Evolutionary conservation across 2,329 filamentous ascomycete species (phyloP), one percentile per base, ranked within the genome.

Genomic region (Alternaria sp.): DNA sequence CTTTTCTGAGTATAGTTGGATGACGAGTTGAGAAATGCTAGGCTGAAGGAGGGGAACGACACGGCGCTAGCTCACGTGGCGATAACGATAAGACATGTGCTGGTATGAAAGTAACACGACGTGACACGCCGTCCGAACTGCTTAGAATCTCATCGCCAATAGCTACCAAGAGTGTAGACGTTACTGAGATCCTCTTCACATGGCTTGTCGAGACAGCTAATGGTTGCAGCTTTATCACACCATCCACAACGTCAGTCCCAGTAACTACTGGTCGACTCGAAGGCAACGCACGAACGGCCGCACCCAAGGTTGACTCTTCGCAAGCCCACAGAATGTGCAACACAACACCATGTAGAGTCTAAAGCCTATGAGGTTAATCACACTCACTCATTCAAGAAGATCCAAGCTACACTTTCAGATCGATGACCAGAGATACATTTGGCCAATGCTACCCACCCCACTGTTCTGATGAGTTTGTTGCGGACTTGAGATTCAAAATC

Each of bases 51-150:
- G 30, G 30, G 30, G 25, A 27, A 27, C 6, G 30, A 32, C 27
- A 3, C 25, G 5, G 44, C 36, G 32, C 38, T 36, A n/a, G 25
- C 38, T 36, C 54, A 52, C 54, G 36, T 57, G 54, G 4, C n/a
- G 46, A 57, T 52, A 44, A 52, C 38, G 34, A 57, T 52, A 44
- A 20, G 28, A 22, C 0, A 48, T 27, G 11, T 48, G 45, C 20
- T 25, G 2, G 1, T 22, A 22, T 22, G 40, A 43, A 22, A 5
- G 22, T 20, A 11, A 25, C 11, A 22, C 6, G 45, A 48, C 1
- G 20, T 32, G 4, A 2, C n/a, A 32, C 4, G 18, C 28, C 18
- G 0, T 40, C 36, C n/a, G 27, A 48, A 22, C 16, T 34, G 28
- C 28, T 20, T n/a, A n/a, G 3, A 11, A 22, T 4, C 4, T 10